Evolutionary conservation across 2,329 filamentous ascomycete species (phyloP).

Genomic region (Botrytis aclada): DNA sequence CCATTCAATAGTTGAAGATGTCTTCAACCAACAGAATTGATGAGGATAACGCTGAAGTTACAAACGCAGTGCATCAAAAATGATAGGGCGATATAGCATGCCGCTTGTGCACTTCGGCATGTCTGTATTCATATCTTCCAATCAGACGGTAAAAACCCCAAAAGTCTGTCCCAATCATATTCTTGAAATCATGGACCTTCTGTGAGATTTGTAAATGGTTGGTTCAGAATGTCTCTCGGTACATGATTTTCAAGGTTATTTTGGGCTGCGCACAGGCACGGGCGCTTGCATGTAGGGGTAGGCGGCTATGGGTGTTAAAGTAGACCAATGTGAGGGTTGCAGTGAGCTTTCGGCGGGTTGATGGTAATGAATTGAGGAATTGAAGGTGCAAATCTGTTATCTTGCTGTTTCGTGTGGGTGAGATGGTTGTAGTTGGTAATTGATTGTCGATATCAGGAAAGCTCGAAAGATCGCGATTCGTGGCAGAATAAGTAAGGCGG

Average conservation of each 20-base stretch:
- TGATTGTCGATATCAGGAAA: background rate
- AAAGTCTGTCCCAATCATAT: background rate
- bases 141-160: background rate
- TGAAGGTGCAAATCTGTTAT: background rate
- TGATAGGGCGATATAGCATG: background rate
- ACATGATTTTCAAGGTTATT: background rate
- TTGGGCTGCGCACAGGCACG: background rate
- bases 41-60: slow-evolving; percentile 1
- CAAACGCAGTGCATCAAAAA: background rate
- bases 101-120: background rate
- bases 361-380: background rate
- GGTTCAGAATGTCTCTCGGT: background rate
- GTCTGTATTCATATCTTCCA: background rate
- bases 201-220: background rate
- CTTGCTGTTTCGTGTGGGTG: background rate
- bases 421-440: background rate
- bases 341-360: background rate
- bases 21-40: slow-evolving; percentile 8
- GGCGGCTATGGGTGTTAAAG: background rate
- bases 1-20: slow-evolving; percentile 1
- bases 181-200: background rate
- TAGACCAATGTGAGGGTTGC: slow-evolving; percentile 1
- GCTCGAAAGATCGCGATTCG: background rate
- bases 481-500: background rate
- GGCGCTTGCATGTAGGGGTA: slow-evolving; percentile 12